Base-by-base conservation (phyloP, 2,329 filamentous ascomycete genomes). In the Mollisiaceae sp. region DNA sequence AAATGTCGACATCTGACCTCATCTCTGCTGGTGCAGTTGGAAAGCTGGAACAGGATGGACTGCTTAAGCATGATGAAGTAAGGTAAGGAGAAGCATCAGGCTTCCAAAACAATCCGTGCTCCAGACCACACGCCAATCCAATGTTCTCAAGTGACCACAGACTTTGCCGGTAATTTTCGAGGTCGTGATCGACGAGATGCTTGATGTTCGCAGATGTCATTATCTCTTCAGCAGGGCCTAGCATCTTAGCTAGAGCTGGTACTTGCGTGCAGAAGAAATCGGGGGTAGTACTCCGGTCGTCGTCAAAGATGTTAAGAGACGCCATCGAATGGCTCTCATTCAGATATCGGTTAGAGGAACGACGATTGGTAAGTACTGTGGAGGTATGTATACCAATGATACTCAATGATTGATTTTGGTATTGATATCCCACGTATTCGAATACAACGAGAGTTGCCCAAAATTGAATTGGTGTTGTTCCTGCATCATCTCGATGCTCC, bases 351-450 rank as follows among this genome's bases (percentile, higher is more conserved):
- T 32, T 12, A 54, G 24, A 35, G 15, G 32, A 18, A 47, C 20
- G 24, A 54, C 11, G 18, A 2, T 22, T 27, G 24, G 27, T 32
- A 32, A 6, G 50, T 54, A 35, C 32, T n/a, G 50, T 54, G 50
- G 18, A 14, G 22, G 14, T 54, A 54, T 54, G 50, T 35, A 54
- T 54, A 54, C 50, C 50, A 35, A 54, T 27, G 50, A 54, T 24
- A 24, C 8, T 32, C 50, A 54, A 54, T 54, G 50, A 54, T 54
- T 32, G 50, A 54, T 54, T 54, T 54, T 54, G 50, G 50, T 54
- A 54, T 54, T 32, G 24, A 54, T 54, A 32, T 27, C 50, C 50
- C 50, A 54, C 50, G 50, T 54, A 54, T 24, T 54, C 50, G 50
- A 54, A 54, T 54, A 54, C 50, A 54, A 24, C 50, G 50, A 54